phyloP scores from a whole-genome alignment of 2,329 filamentous ascomycete genomes.

The Monilinia aucupariae region DNA sequence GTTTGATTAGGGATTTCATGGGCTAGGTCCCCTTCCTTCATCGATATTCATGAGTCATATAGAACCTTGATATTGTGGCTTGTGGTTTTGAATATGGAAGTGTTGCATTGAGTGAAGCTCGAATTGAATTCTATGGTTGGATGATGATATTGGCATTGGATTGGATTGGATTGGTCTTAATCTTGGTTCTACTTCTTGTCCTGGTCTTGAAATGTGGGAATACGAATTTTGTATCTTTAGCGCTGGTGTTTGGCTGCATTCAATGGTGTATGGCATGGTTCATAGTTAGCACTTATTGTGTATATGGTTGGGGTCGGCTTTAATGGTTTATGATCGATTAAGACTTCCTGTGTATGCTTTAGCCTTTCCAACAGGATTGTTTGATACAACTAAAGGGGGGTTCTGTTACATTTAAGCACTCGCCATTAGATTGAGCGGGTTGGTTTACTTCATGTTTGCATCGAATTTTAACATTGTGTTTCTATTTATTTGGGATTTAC shows the following conservation, averaged over 20 bases:
- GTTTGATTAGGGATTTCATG: not conserved
- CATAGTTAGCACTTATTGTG: not conserved
- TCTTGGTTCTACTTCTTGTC: not conserved
- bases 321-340: not conserved
- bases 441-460: not conserved
- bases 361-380: not conserved
- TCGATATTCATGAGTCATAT: conserved; percentile 1
- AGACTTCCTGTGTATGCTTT: not conserved
- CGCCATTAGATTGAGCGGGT: not conserved
- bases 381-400: not conserved
- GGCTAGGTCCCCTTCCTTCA: conserved; percentile 2
- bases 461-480: not conserved
- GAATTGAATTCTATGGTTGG: not conserved
- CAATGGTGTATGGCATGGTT: not conserved
- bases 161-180: not conserved
- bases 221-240: not conserved
- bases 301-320: not conserved
- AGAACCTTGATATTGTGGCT: conserved; percentile 5
- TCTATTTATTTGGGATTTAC: not conserved
- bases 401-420: not conserved
- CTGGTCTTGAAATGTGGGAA: not conserved
- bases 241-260: conserved; percentile 6
- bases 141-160: not conserved
- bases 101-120: not conserved
- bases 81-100: not conserved